These are phyloP conservation scores for Candida cerambycidarum DNA, from an alignment of 805 yeast genomes.

Conservation along the genomic window DNA sequence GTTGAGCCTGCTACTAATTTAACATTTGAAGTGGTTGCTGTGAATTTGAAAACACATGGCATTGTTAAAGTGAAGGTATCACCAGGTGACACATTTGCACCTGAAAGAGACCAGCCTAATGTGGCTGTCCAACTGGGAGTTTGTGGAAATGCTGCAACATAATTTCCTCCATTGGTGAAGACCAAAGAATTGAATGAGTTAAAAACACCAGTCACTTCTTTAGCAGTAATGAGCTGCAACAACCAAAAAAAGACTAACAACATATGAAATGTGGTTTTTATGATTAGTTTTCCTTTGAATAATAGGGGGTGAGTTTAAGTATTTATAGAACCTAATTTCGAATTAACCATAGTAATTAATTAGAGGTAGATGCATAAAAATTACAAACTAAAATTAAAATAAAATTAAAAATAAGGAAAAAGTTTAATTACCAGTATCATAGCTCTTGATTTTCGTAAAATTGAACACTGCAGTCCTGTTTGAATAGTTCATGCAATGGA, in stretches of 20 bases:
- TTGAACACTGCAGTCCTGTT: no score
- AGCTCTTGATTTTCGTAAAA: no score
- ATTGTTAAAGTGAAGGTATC: constrained; percentile 27
- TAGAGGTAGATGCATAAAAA: no score
- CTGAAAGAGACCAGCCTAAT: constrained; percentile 21
- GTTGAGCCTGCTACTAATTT: constrained; percentile 14
- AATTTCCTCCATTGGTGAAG: constrained; percentile 3
- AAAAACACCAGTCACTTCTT: constrained; percentile 13
- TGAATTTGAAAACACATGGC: constrained; percentile 28
- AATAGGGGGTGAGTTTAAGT: no score
- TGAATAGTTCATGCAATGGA: no score
- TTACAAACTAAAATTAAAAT: no score
- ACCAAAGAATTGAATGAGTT: constrained; percentile 9
- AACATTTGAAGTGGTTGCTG: constrained; percentile 13
- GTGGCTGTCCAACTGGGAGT: constrained; percentile 19
- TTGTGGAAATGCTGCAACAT: constrained; percentile 2
- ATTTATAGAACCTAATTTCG: no score
- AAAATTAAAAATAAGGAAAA: no score
- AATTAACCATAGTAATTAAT: no score
- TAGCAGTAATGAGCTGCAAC: constrained; percentile 7
- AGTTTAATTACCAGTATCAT: no score
- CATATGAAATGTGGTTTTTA: not conserved
- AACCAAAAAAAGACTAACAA: constrained; percentile 3
- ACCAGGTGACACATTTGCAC: constrained; percentile 18
- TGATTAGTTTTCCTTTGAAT: no score